phyloP scores from a whole-genome alignment of 75 land plant genomes.

The Pseudotsuga menziesii region DNA sequence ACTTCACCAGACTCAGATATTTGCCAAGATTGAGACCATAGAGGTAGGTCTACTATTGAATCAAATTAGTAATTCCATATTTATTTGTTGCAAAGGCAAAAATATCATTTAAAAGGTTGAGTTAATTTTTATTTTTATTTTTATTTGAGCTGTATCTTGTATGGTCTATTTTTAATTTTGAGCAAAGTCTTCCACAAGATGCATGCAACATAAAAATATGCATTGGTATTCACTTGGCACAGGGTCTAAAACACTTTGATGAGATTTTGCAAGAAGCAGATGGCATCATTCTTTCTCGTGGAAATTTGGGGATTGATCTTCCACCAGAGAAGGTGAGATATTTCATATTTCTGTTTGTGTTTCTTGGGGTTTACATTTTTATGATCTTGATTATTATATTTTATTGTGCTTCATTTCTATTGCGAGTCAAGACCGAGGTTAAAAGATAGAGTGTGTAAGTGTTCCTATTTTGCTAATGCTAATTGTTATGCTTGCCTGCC shows the following conservation, averaged over 20 bases:
- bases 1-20: conserved; percentile 80
- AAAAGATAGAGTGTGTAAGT: not conserved
- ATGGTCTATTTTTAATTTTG: not conserved
- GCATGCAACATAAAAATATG: not conserved
- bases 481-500: not conserved
- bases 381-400: not conserved
- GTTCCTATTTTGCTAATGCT: not conserved
- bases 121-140: not conserved
- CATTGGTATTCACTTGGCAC: not conserved
- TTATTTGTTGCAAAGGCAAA: not conserved
- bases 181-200: not conserved
- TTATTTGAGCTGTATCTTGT: not conserved
- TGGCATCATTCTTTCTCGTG: conserved; percentile 91
- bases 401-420: not conserved
- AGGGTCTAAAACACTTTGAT: conserved; percentile 93
- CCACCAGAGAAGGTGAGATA: conserved; percentile 83
- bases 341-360: not conserved
- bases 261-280: conserved; percentile 97
- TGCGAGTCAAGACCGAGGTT: not conserved
- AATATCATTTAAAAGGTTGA: no score
- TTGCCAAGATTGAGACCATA: conserved; percentile 91
- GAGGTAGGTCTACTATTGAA: conserved; percentile 42
- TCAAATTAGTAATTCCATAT: not conserved
- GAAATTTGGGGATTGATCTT: conserved; percentile 91
- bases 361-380: not conserved